Percentiles rank a stretch among this genome's conserved stretches.
Evolutionary conservation across 495 filamentous ascomycete genomes (phyloP).

Genomic region (Penicillium tannophilum): DNA sequence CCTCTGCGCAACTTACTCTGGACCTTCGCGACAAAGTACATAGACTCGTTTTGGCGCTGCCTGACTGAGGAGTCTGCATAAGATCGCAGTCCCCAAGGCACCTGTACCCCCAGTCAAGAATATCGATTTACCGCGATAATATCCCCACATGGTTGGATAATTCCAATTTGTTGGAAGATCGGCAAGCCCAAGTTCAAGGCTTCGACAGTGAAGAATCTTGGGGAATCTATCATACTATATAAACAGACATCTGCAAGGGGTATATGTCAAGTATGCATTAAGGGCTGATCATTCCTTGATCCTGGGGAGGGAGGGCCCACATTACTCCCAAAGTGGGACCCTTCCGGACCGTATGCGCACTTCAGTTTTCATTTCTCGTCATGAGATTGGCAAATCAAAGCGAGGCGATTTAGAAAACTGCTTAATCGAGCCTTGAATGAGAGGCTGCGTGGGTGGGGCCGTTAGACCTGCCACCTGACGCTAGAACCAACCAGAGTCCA

Average conservation of each 20-base stretch:
- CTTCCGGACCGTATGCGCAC: not conserved
- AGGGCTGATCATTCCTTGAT: constrained; percentile 4
- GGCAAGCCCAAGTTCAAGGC: not conserved
- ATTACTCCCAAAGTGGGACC: not conserved
- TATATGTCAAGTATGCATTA: constrained; percentile 3
- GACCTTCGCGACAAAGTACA: constrained; percentile 1
- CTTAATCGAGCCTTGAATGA: not conserved
- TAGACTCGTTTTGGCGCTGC: constrained; percentile 1
- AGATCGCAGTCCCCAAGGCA: not conserved
- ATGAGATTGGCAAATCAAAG: not conserved
- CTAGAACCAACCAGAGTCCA: not conserved
- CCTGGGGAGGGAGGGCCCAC: constrained; percentile 1
- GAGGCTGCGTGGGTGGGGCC: not conserved
- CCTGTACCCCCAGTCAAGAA: constrained; percentile 8
- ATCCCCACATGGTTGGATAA: constrained; percentile 3
- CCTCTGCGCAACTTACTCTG: not conserved
- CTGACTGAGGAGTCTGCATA: constrained; percentile 3
- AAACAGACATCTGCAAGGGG: constrained; percentile 4
- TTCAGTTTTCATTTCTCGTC: not conserved
- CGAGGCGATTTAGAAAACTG: not conserved
- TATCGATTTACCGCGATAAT: constrained; percentile 1
- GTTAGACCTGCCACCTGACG: not conserved
- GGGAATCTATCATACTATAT: constrained; percentile 4
- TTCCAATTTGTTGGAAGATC: not conserved
- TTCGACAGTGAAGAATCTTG: not conserved